Evolutionary conservation across 192 early-diverging fungal species (phyloP).

Genomic region (Podila horticola): DNA sequence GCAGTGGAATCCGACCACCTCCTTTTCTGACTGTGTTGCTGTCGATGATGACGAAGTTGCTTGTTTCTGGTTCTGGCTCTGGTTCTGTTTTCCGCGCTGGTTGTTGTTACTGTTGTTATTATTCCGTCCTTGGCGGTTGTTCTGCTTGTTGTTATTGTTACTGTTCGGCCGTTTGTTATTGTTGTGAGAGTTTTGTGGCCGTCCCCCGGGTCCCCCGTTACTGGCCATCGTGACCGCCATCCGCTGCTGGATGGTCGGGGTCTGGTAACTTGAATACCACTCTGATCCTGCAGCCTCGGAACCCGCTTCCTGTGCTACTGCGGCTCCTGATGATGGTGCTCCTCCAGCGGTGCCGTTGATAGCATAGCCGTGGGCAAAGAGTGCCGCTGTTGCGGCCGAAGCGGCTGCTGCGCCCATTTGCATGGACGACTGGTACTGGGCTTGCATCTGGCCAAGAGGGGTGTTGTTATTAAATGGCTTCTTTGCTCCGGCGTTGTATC

Average conservation of each 20-base stretch:
- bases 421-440: constrained; percentile 38
- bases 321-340: neutral
- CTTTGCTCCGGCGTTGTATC: neutral
- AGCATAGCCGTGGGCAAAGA: constrained; percentile 15
- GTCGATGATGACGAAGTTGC: neutral
- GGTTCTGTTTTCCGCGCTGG: constrained; percentile 9
- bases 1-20: constrained; percentile 30
- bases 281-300: neutral
- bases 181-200: neutral
- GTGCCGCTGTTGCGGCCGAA: constrained; percentile 31
- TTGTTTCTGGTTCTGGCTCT: constrained; percentile 13
- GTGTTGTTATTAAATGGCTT: constrained; percentile 3
- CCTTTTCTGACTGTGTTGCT: neutral
- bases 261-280: constrained; percentile 36
- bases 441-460: constrained; percentile 28
- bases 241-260: constrained; percentile 15
- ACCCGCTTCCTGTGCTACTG: neutral
- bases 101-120: neutral
- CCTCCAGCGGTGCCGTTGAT: neutral
- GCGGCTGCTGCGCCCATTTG: constrained; percentile 45
- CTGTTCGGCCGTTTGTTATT: neutral
- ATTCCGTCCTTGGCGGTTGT: constrained; percentile 1
- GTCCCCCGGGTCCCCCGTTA: neutral
- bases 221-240: constrained; percentile 28
- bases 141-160: neutral